phyloP scores from a whole-genome alignment of 345 rosid species.

The rapeseed (Brassica napus) region Da-Ae NC_063436.1:28441001-28441500 shows the following conservation, averaged over 20 bases:
- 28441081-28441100: slow-evolving; percentile 30
- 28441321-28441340: slow-evolving; percentile 51
- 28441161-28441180: slow-evolving; percentile 67
- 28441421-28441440: slow-evolving; percentile 67
- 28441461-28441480: slow-evolving; percentile 82
- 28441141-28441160: slow-evolving; percentile 34
- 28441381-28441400: slow-evolving; percentile 81
- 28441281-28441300: slow-evolving; percentile 35
- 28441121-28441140: slow-evolving; percentile 34
- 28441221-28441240: background rate
- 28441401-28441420: slow-evolving; percentile 80
- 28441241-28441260: slow-evolving; percentile 3
- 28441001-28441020: slow-evolving; percentile 60
- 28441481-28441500: slow-evolving; percentile 73
- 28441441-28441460: slow-evolving; percentile 76
- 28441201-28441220: slow-evolving; percentile 27
- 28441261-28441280: background rate
- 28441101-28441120: slow-evolving; percentile 31
- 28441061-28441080: slow-evolving; percentile 25
- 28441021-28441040: slow-evolving; percentile 61
- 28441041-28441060: slow-evolving; percentile 19
- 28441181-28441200: slow-evolving; percentile 31
- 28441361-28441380: slow-evolving; percentile 73
- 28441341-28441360: slow-evolving; percentile 74
- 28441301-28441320: slow-evolving; percentile 52